These are phyloP conservation scores for Fusarium buxicola DNA, from an alignment of 2,329 filamentous ascomycete species.

Conservation along the genomic window DNA sequence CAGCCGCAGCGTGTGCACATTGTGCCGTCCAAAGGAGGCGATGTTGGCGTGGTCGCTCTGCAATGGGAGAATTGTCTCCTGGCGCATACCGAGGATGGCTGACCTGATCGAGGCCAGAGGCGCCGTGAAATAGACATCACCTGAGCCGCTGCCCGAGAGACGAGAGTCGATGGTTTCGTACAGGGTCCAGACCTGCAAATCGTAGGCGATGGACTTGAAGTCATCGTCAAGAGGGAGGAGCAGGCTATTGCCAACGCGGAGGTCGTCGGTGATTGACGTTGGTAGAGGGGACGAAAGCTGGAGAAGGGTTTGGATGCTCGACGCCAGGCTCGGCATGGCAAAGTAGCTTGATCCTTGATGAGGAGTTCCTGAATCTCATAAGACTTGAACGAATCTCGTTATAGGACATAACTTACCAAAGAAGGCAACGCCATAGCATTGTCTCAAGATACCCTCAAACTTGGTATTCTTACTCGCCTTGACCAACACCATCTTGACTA, in stretches of 20 bases:
- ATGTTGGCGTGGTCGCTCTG: constrained; percentile 67
- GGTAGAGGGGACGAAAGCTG: constrained; percentile 64
- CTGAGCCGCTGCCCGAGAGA: constrained; percentile 58
- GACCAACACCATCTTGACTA: constrained; percentile 67
- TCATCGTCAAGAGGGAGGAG: constrained; percentile 64
- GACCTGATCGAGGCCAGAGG: constrained; percentile 70
- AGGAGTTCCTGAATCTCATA: constrained; percentile 60
- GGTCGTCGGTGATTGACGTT: constrained; percentile 59
- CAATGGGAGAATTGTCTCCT: constrained; percentile 64
- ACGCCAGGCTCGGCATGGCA: constrained; percentile 66
- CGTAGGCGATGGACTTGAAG: constrained; percentile 67
- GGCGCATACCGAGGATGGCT: constrained; percentile 61
- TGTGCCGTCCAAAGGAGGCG: constrained; percentile 64
- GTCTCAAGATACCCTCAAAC: constrained; percentile 60
- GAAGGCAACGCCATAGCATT: constrained; percentile 71
- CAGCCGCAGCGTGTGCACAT: constrained; percentile 59
- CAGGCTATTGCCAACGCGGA: constrained; percentile 62
- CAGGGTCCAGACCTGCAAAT: constrained; percentile 71
- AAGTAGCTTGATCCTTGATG: constrained; percentile 73
- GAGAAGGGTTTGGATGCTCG: constrained; percentile 65
- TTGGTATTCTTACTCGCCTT: constrained; percentile 55
- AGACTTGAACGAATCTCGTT: background rate
- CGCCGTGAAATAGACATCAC: constrained; percentile 67
- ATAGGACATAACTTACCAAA: constrained; percentile 58
- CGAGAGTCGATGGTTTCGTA: constrained; percentile 72